Percentiles rank a stretch among this genome's conserved stretches.
These are phyloP conservation scores for Penicillium ochrochloron DNA, from an alignment of 495 filamentous ascomycete species.

Conservation along the genomic window DNA sequence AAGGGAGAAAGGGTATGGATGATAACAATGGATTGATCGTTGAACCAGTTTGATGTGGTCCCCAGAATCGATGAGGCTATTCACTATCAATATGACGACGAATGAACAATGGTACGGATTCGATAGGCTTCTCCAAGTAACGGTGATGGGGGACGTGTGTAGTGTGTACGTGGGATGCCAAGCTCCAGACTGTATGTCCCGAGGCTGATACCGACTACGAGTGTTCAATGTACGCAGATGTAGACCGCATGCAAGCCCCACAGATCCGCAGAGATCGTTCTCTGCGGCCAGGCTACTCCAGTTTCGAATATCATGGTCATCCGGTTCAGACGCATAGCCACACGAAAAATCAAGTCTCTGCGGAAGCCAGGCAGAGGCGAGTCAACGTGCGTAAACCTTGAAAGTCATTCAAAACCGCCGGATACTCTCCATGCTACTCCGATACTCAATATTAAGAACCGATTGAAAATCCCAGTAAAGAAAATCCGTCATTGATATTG, in stretches of 20 bases:
- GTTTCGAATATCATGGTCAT: not conserved
- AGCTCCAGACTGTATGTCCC: too few relatives aligned
- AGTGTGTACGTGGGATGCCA: too few relatives aligned
- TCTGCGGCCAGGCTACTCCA: not conserved
- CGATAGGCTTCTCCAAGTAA: too few relatives aligned
- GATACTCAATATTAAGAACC: not conserved
- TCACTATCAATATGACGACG: too few relatives aligned
- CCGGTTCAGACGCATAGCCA: not conserved
- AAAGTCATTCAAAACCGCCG: not conserved
- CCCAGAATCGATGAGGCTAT: not conserved
- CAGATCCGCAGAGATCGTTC: not conserved
- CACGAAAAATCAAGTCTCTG: not conserved
- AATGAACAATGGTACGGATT: too few relatives aligned
- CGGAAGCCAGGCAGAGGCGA: not conserved
- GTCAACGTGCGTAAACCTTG: not conserved
- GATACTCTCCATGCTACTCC: not conserved
- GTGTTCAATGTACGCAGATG: not conserved
- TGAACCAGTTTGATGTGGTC: not conserved
- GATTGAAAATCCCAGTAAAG: slow-evolving; percentile 26
- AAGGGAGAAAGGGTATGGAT: slow-evolving; percentile 10
- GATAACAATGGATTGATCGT: slow-evolving; percentile 15
- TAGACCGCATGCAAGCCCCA: not conserved
- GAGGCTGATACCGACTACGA: not conserved
- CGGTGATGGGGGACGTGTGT: too few relatives aligned
- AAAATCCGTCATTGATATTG: slow-evolving; percentile 47